Evolutionary conservation across 805 yeast genomes (phyloP).

Genomic region (Yamadazyma endophytica): DNA sequence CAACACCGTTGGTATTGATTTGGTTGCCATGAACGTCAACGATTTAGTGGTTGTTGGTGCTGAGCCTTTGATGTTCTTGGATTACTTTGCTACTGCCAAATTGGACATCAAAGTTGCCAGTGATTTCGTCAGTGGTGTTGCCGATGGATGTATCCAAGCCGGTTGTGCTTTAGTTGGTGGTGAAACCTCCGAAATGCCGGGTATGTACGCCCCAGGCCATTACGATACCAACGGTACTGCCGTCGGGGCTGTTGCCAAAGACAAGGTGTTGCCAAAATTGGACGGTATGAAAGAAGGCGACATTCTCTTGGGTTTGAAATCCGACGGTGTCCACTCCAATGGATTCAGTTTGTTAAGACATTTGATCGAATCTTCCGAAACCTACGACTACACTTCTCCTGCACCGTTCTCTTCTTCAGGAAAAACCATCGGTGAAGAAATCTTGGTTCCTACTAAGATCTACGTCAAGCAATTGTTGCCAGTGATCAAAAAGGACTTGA

Average conservation of each 20-base stretch:
- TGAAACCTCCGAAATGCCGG: constrained; percentile 99
- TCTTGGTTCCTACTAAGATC: constrained; percentile 86
- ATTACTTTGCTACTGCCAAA: constrained; percentile 94
- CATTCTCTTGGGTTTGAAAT: constrained; percentile 77
- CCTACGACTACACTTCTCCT: constrained; percentile 61
- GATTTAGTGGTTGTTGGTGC: constrained; percentile 99
- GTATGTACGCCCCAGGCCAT: constrained; percentile 92
- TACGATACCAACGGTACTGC: constrained; percentile 99
- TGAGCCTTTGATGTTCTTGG: constrained; percentile 91
- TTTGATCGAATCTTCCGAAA: constrained; percentile 74
- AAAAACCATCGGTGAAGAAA: constrained; percentile 77
- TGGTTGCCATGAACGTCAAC: constrained; percentile 98
- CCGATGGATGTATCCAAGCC: constrained; percentile 89
- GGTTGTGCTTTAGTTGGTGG: constrained; percentile 99
- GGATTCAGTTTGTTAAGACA: constrained; percentile 94
- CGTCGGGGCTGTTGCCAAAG: constrained; percentile 88
- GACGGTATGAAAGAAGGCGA: constrained; percentile 73
- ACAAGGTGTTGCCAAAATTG: constrained; percentile 67
- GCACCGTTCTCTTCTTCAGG: constrained; percentile 80
- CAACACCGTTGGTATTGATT: constrained; percentile 96
- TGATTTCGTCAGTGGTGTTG: constrained; percentile 90
- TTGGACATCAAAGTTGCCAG: constrained; percentile 81
- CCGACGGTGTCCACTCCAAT: constrained; percentile 94
- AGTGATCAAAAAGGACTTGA: constrained; percentile 58
- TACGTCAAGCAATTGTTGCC: constrained; percentile 89